Percentiles rank a stretch among this genome's conserved stretches.
Evolutionary conservation across 352 stramenopile genomes (phyloP).

Genomic region (Ophiocytium majus): DNA sequence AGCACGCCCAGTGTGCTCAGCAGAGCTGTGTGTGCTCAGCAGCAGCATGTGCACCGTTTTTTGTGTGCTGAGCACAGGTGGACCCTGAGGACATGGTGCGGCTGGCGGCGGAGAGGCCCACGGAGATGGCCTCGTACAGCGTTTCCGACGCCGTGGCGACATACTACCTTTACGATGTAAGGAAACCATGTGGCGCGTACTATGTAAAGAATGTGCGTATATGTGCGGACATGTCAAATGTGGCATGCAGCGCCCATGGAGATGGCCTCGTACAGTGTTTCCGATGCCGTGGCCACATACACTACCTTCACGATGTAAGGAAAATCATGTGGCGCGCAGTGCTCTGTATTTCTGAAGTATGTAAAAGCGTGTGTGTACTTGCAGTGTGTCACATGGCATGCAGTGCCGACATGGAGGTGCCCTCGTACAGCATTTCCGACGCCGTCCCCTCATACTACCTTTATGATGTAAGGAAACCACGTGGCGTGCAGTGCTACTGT

Average conservation of each 20-base stretch:
- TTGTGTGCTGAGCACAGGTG: conserved; percentile 65
- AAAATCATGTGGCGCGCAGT: too few relatives aligned
- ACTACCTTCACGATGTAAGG: conserved; percentile 87
- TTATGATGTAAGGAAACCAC: conserved; percentile 72
- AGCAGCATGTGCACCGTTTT: conserved; percentile 25
- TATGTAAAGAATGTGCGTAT: too few relatives aligned
- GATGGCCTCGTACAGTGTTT: conserved; percentile 99
- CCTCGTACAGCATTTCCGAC: conserved; percentile 98
- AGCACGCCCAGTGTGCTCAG: too few relatives aligned
- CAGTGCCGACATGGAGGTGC: conserved; percentile 95
- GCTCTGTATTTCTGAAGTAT: too few relatives aligned
- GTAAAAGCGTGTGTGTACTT: too few relatives aligned
- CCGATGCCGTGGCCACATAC: conserved; percentile 98
- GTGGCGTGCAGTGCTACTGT: too few relatives aligned
- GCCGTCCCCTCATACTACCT: conserved; percentile 99
- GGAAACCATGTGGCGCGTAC: too few relatives aligned
- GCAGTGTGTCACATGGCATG: too few relatives aligned
- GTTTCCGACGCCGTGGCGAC: conserved; percentile 99
- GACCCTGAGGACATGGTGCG: conserved; percentile 98
- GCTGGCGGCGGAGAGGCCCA: conserved; percentile 85
- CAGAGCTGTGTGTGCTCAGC: too few relatives aligned
- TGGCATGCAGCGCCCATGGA: conserved; percentile 87
- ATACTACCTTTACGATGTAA: conserved; percentile 91
- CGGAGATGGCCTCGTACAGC: conserved; percentile 98
- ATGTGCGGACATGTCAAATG: too few relatives aligned